These are phyloP conservation scores for Simplicillium aogashimaense DNA, from an alignment of 2,329 filamentous ascomycete genomes.

Conservation along the genomic window DNA sequence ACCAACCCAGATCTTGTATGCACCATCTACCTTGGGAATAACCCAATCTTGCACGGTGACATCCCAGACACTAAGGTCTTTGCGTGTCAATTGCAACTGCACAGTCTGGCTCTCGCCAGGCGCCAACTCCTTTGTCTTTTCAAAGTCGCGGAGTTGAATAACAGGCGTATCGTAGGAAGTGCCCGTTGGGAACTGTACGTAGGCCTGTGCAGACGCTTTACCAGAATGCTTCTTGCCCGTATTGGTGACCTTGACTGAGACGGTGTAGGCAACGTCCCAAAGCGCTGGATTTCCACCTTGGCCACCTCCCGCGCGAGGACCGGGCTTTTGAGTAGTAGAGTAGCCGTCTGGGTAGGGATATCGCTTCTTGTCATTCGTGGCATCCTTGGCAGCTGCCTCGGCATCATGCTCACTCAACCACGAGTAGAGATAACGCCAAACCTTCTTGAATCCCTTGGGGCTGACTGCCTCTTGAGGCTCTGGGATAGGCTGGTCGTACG, in stretches of 20 bases:
- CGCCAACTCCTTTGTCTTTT: constrained; percentile 49
- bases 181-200: constrained; percentile 30
- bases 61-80: constrained; percentile 68
- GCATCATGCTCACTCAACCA: constrained; percentile 41
- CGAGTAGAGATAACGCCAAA: constrained; percentile 61
- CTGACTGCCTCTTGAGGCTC: constrained; percentile 44
- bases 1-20: constrained; percentile 28
- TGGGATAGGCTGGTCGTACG: constrained; percentile 41
- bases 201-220: constrained; percentile 36
- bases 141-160: constrained; percentile 61
- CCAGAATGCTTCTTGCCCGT: constrained; percentile 31
- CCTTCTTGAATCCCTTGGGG: constrained; percentile 45
- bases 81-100: constrained; percentile 49
- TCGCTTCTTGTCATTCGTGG: constrained; percentile 13
- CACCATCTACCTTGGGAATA: constrained; percentile 24
- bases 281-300: constrained; percentile 60
- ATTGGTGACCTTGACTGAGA: constrained; percentile 41
- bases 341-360: constrained; percentile 61
- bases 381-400: constrained; percentile 27
- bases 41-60: constrained; percentile 59
- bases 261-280: constrained; percentile 37
- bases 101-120: constrained; percentile 43
- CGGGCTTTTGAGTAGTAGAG: constrained; percentile 32
- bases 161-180: constrained; percentile 50
- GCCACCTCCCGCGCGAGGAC: constrained; percentile 54